These are phyloP conservation scores for Aureobasidium subglaciale DNA, from an alignment of 2,329 filamentous ascomycete genomes.

Conservation along the genomic window DNA sequence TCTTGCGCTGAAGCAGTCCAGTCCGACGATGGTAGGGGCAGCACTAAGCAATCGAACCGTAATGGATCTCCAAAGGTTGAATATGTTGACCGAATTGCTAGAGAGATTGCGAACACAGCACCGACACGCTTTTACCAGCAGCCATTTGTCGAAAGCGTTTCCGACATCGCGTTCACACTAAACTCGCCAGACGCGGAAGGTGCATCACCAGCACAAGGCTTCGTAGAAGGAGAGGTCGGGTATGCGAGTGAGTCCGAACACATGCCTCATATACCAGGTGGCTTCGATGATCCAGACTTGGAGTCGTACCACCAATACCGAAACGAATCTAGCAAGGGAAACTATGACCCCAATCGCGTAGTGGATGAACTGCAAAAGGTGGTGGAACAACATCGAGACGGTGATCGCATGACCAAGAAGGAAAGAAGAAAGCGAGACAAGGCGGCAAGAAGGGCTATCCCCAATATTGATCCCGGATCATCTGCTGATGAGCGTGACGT, in stretches of 20 bases:
- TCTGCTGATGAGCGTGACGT: not conserved
- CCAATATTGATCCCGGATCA: not conserved
- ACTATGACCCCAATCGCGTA: too few relatives aligned
- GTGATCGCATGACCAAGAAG: constrained; percentile 14
- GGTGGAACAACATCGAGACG: constrained; percentile 18
- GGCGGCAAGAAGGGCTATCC: constrained; percentile 25
- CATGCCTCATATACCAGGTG: constrained; percentile 52
- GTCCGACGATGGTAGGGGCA: constrained; percentile 18
- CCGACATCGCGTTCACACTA: constrained; percentile 30
- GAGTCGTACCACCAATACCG: too few relatives aligned
- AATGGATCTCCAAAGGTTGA: constrained; percentile 21
- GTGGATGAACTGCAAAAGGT: too few relatives aligned
- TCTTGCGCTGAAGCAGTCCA: not conserved
- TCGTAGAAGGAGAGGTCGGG: constrained; percentile 38
- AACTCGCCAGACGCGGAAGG: constrained; percentile 28
- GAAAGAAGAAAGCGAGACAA: constrained; percentile 31
- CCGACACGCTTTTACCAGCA: constrained; percentile 25
- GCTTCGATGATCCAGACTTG: constrained; percentile 43
- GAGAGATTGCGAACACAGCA: constrained; percentile 2
- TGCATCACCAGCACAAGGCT: constrained; percentile 27
- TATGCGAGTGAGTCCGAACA: constrained; percentile 52
- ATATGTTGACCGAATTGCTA: constrained; percentile 16
- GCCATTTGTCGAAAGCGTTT: constrained; percentile 37
- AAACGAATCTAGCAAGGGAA: too few relatives aligned
- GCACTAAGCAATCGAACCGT: constrained; percentile 11